Percentiles rank a stretch among this genome's conserved stretches.
These are phyloP conservation scores for Coccomyxa sp. DNA, from an alignment of 139 green algal species.

Conservation along the genomic window DNA sequence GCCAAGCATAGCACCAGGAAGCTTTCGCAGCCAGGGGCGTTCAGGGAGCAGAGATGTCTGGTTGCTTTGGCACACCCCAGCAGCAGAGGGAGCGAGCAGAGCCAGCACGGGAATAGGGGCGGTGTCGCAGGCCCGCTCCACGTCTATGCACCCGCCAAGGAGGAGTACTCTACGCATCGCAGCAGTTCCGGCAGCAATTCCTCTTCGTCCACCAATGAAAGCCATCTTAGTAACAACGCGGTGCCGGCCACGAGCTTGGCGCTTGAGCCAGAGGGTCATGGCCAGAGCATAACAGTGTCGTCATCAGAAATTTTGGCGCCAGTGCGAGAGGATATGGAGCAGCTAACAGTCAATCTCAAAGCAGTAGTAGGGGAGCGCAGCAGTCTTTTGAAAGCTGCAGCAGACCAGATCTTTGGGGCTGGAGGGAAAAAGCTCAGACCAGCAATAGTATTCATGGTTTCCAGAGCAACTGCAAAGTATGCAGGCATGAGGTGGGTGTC, in stretches of 20 bases:
- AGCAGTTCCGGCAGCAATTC: not conserved
- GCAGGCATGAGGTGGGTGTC: slow-evolving; percentile 48
- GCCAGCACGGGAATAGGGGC: not conserved
- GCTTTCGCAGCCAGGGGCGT: not conserved
- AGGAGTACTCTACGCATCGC: not conserved
- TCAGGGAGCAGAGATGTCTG: not conserved
- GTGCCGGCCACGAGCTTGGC: not conserved
- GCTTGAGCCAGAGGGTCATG: not conserved
- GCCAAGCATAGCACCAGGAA: not conserved
- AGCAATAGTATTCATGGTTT: slow-evolving; percentile 86
- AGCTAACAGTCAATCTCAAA: slow-evolving; percentile 76
- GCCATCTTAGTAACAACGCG: not conserved
- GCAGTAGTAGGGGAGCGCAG: slow-evolving; percentile 89
- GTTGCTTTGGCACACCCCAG: not conserved
- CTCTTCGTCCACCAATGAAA: not conserved
- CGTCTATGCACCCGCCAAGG: slow-evolving; percentile 20
- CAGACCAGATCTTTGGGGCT: slow-evolving; percentile 97
- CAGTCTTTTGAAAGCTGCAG: slow-evolving; percentile 91
- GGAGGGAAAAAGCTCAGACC: slow-evolving; percentile 93
- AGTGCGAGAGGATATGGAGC: slow-evolving; percentile 75
- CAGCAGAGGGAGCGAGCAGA: not conserved
- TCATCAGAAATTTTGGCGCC: slow-evolving; percentile 50
- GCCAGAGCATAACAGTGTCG: not conserved
- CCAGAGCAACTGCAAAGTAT: slow-evolving; percentile 68
- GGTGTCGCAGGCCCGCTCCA: slow-evolving; percentile 3